Evolutionary conservation across 805 yeast genomes (phyloP).

Genomic region (Candida tammaniensis): DNA sequence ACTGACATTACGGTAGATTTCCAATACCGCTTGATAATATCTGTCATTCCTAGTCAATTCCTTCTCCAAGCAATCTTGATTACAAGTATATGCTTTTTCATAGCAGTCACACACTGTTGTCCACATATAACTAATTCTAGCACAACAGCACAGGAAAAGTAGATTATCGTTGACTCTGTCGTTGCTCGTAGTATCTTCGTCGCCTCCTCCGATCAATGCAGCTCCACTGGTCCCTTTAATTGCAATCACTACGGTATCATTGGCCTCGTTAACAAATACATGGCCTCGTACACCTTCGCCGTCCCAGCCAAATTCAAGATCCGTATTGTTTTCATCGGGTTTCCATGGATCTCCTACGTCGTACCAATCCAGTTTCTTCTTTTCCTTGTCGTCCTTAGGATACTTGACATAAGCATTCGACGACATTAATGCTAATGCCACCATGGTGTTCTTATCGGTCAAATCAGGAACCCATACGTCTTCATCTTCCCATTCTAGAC

Average conservation of each 20-base stretch:
- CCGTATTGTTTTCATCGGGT: constrained; percentile 54
- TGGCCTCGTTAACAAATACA: constrained; percentile 63
- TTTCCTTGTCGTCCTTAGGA: constrained; percentile 54
- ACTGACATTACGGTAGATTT: constrained; percentile 72
- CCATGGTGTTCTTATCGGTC: constrained; percentile 67
- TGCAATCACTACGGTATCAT: constrained; percentile 67
- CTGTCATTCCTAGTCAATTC: constrained; percentile 73
- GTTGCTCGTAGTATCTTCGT: constrained; percentile 67
- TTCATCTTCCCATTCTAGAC: constrained; percentile 63
- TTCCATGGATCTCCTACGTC: constrained; percentile 56
- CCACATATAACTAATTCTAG: constrained; percentile 88
- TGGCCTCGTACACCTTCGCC: constrained; percentile 87
- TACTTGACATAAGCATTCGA: constrained; percentile 85
- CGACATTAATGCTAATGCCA: constrained; percentile 78
- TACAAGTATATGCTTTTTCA: constrained; percentile 78
- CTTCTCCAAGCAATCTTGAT: constrained; percentile 78
- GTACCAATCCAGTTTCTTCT: constrained; percentile 74
- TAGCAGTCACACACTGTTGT: constrained; percentile 94
- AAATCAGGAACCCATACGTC: constrained; percentile 68
- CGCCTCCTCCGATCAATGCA: constrained; percentile 47
- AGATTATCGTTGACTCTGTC: constrained; percentile 88
- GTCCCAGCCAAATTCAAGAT: constrained; percentile 81
- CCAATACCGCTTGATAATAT: constrained; percentile 77
- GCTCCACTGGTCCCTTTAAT: constrained; percentile 93
- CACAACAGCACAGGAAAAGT: constrained; percentile 94